Percentiles rank a stretch among this genome's conserved stretches.
phyloP scores from a whole-genome alignment of 2,329 filamentous ascomycete species.

The Fusarium bactridioides region DNA sequence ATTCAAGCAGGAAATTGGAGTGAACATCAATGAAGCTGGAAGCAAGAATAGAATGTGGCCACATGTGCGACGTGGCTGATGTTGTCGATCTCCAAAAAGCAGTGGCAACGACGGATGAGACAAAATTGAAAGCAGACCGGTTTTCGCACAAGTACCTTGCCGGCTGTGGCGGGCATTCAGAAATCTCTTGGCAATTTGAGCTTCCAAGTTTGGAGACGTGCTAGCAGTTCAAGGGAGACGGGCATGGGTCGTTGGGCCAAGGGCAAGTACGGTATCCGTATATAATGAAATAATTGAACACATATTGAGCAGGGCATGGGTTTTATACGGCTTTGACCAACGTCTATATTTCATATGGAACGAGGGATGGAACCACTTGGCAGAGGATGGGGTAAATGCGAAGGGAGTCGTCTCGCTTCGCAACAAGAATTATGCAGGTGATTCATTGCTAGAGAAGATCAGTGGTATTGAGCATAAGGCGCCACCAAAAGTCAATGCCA shows the following conservation, averaged over 20 bases:
- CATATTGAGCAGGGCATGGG: constrained; percentile 14
- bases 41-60: constrained; percentile 31
- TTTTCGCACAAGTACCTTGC: constrained; percentile 1
- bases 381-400: background rate
- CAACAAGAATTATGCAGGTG: background rate
- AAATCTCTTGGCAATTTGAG: constrained; percentile 13
- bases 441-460: background rate
- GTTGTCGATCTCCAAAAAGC: constrained; percentile 13
- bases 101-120: constrained; percentile 8
- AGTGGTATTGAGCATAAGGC: constrained; percentile 11
- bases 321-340: background rate
- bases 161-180: constrained; percentile 8
- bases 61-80: constrained; percentile 28
- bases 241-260: background rate
- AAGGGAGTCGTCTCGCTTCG: constrained; percentile 4
- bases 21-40: constrained; percentile 9
- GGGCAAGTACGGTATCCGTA: background rate
- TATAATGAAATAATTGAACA: constrained; percentile 1
- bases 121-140: constrained; percentile 6
- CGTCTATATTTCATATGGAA: background rate
- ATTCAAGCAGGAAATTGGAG: constrained; percentile 8
- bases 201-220: constrained; percentile 22
- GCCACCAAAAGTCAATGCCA: constrained; percentile 22
- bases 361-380: background rate
- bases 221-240: constrained; percentile 2